Evolutionary conservation across 2,329 filamentous ascomycete species (phyloP).

Genomic region (Aspergillus spinulosporus): DNA sequence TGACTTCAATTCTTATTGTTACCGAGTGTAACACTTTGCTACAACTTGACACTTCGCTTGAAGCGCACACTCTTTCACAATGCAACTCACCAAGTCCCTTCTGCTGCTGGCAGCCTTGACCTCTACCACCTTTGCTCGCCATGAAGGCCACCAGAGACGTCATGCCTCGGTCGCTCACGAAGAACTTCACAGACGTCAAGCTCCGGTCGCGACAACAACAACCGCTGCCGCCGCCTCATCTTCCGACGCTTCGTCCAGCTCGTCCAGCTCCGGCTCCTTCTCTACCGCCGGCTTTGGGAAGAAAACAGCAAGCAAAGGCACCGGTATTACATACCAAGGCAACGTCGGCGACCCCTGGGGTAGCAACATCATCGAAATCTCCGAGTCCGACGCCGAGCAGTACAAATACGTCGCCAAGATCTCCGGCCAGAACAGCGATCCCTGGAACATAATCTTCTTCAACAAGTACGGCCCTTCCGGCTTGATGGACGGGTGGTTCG

Average conservation of each 20-base stretch:
- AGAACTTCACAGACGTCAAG: neutral
- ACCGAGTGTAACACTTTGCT: slow-evolving; percentile 11
- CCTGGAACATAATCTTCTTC: slow-evolving; percentile 42
- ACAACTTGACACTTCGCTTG: slow-evolving; percentile 10
- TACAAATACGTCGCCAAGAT: slow-evolving; percentile 43
- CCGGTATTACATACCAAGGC: slow-evolving; percentile 35
- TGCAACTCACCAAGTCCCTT: slow-evolving; percentile 34
- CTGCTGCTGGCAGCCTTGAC: slow-evolving; percentile 35
- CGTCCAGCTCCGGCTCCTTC: slow-evolving; percentile 21
- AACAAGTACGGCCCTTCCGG: slow-evolving; percentile 41
- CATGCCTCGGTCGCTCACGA: slow-evolving; percentile 17
- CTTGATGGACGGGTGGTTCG: slow-evolving; percentile 39
- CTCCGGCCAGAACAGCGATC: slow-evolving; percentile 32
- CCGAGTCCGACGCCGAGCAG: slow-evolving; percentile 27
- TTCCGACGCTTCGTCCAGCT: neutral
- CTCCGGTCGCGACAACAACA: neutral
- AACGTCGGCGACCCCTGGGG: slow-evolving; percentile 44
- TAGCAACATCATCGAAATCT: slow-evolving; percentile 43
- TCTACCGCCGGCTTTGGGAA: slow-evolving; percentile 37
- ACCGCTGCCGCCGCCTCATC: neutral
- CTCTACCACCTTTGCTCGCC: slow-evolving; percentile 26
- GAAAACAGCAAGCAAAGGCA: slow-evolving; percentile 26
- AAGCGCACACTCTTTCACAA: slow-evolving; percentile 21
- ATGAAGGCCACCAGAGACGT: slow-evolving; percentile 22
- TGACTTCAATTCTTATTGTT: slow-evolving; percentile 3